Evolutionary conservation across 139 green algal species (phyloP), one percentile per base, ranked within the genome.

Genomic region (Chlorella sp.): DNA sequence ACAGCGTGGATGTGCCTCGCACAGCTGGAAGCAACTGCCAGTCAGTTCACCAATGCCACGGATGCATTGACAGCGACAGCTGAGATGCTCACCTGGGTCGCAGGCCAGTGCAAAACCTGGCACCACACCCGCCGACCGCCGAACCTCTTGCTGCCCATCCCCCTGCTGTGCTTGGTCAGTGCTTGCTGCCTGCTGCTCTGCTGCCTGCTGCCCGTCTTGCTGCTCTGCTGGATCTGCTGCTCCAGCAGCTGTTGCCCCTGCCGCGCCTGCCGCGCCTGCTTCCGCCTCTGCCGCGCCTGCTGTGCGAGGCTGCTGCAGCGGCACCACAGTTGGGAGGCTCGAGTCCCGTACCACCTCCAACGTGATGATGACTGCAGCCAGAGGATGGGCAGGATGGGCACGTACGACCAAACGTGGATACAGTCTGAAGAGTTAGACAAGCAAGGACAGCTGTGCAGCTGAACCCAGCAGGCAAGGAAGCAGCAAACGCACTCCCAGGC

Each of bases 341-440:
- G 74, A 56, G 18, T 74, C 85, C 2, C 81, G 70, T 16, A 87
- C 82, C 32, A 94, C 89, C 70, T 96, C 93, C 4, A 95, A 30
- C 2, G 78, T 32, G 44, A 82, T 72, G 36, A 82, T 82, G 15
- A 82, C 76, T 82, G 76, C 72, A n/a, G n/a, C n/a, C n/a, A 79
- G 26, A 21, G 60, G 36, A 55, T 11, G 11, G 41, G 72, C 51
- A 68, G n/a, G 30, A 16, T n/a, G n/a, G n/a, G n/a, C n/a, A n/a
- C n/a, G n/a, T n/a, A n/a, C n/a, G n/a, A n/a, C n/a, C n/a, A n/a
- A n/a, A n/a, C n/a, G n/a, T n/a, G n/a, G n/a, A n/a, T n/a, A n/a
- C n/a, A n/a, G n/a, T n/a, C n/a, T n/a, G n/a, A n/a, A n/a, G n/a
- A n/a, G n/a, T n/a, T n/a, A n/a, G n/a, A n/a, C n/a, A n/a, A n/a